These are phyloP conservation scores for Kwoniella newhampshirensis DNA, from an alignment of 768 basidiomycete species.

Conservation along the genomic window DNA sequence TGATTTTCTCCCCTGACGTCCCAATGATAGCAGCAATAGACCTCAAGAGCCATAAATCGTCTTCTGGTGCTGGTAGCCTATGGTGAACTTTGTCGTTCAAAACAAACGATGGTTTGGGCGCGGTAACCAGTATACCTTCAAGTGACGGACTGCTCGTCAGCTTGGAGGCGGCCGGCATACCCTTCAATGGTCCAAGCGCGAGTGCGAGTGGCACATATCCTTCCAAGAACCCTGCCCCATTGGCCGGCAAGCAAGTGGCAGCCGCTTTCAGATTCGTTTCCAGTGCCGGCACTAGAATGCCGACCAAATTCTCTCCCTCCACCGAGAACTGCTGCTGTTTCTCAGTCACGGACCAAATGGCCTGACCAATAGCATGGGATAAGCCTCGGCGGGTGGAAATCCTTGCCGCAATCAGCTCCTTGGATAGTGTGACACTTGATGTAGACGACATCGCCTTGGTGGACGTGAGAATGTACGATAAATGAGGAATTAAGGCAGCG, in stretches of 20 bases:
- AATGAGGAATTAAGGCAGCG: constrained; percentile 62
- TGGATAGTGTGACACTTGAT: constrained; percentile 60
- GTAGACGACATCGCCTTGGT: constrained; percentile 58
- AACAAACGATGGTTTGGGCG: constrained; percentile 77
- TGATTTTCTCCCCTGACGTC: constrained; percentile 19
- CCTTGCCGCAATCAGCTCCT: constrained; percentile 72
- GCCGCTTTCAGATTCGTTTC: constrained; percentile 70
- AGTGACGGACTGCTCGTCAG: constrained; percentile 44
- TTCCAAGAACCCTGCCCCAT: constrained; percentile 70
- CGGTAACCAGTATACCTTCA: constrained; percentile 51
- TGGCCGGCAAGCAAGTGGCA: constrained; percentile 62
- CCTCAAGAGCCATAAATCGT: constrained; percentile 72
- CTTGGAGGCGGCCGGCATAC: constrained; percentile 53
- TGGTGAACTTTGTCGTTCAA: constrained; percentile 84
- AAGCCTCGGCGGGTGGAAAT: constrained; percentile 64
- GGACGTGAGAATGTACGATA: constrained; percentile 60
- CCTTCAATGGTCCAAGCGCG: constrained; percentile 64
- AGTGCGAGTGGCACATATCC: constrained; percentile 75
- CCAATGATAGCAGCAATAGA: constrained; percentile 59
- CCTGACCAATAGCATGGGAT: constrained; percentile 63
- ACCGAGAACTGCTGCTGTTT: constrained; percentile 53
- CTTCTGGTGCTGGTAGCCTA: constrained; percentile 64
- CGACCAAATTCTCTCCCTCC: constrained; percentile 60
- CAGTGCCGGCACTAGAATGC: constrained; percentile 62
- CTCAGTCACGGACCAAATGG: constrained; percentile 58